Evolutionary conservation across 164 flowering plant species (phyloP).

Genomic region (Tetracentron sinense): DNA sequence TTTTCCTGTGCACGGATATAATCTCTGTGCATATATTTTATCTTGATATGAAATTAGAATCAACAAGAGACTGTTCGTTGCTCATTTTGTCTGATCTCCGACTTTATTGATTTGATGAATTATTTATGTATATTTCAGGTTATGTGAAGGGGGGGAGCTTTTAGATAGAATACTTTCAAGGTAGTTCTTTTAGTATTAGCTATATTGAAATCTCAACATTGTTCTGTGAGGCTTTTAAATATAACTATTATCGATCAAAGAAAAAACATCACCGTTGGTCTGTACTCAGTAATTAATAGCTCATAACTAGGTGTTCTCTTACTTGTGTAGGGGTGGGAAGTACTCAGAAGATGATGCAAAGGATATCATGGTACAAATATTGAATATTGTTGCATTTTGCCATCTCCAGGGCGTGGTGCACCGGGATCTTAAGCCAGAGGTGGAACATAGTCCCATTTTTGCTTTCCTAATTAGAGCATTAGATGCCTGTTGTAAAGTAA

Average conservation of each 20-base stretch:
- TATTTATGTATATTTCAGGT: constrained; percentile 42
- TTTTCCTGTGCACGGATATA: no score
- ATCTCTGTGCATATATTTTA: neutral
- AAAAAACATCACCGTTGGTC: no score
- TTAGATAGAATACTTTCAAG: constrained; percentile 93
- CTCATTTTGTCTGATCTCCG: neutral
- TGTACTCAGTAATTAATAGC: neutral
- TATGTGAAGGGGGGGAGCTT: constrained; percentile 97
- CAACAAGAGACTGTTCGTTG: neutral
- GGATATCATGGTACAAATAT: constrained; percentile 75
- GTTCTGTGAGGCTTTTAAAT: neutral
- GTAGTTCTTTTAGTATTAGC: constrained; percentile 25
- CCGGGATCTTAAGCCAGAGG: constrained; percentile 98
- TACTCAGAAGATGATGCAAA: constrained; percentile 94
- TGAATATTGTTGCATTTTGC: constrained; percentile 77
- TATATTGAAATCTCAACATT: neutral
- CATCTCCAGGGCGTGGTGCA: constrained; percentile 98
- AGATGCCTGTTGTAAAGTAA: neutral
- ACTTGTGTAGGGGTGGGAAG: constrained; percentile 71
- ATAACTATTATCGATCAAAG: neutral
- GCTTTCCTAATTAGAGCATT: neutral
- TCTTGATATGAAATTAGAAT: neutral
- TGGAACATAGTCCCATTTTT: constrained; percentile 18
- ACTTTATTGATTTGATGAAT: neutral
- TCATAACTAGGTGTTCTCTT: constrained; percentile 8